Conservation (phyloP, 495 filamentous ascomycete genomes). For the Lichenothelia convexa region DNA sequence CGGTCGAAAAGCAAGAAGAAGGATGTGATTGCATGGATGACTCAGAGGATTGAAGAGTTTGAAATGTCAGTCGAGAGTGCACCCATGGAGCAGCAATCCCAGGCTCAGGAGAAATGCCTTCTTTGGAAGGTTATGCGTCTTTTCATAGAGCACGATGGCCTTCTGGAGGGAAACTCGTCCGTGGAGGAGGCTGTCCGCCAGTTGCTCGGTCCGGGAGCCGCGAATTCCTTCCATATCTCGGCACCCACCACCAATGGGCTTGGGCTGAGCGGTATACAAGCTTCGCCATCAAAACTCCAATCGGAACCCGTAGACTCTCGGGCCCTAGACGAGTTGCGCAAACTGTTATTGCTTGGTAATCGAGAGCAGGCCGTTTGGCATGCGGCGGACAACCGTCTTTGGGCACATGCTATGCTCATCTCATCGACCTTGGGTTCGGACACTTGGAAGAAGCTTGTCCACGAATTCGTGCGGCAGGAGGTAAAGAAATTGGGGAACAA, state of each 20-base stretch:
- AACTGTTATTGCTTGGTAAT: constrained; percentile 57
- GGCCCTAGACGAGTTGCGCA: constrained; percentile 50
- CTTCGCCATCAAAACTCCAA: too few relatives aligned
- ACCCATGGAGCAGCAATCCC: constrained; percentile 47
- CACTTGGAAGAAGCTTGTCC: constrained; percentile 79
- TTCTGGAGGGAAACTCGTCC: constrained; percentile 50
- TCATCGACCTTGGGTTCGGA: constrained; percentile 51
- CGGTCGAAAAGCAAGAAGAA: constrained; percentile 89
- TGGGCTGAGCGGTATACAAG: constrained; percentile 14
- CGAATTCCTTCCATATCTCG: constrained; percentile 13
- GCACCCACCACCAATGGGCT: constrained; percentile 12
- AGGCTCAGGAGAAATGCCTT: constrained; percentile 57
- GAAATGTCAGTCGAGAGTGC: too few relatives aligned
- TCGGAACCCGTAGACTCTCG: constrained; percentile 47
- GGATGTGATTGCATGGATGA: constrained; percentile 71
- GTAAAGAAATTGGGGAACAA: constrained; percentile 60
- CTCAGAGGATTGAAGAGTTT: constrained; percentile 45
- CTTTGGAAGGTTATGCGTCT: constrained; percentile 74
- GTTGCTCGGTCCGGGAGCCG: constrained; percentile 48
- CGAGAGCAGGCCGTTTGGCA: constrained; percentile 84
- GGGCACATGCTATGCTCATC: constrained; percentile 91
- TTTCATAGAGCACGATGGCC: constrained; percentile 73
- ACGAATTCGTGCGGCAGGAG: constrained; percentile 86
- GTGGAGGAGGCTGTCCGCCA: constrained; percentile 56
- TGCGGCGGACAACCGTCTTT: constrained; percentile 82